Evolutionary conservation across 106 monocot genomes (phyloP), one percentile per base, ranked within the genome.

Genomic region (Apostasia shenzhenica): DNA sequence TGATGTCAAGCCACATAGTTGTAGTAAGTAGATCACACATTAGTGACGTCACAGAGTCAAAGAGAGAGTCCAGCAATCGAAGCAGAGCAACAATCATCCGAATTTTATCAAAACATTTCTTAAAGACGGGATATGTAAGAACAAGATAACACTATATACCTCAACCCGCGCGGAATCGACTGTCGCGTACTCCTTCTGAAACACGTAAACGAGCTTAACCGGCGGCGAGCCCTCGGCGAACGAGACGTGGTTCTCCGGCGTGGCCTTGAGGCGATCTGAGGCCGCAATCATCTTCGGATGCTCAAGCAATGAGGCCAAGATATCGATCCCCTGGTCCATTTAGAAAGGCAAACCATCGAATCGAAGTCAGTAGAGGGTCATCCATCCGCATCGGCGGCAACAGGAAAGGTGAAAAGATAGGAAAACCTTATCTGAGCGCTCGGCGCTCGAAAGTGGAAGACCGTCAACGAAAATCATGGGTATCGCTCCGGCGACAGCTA

Each of bases 111-210:
- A 26, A 26, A 26, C 26, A 26, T 26, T 26, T 26, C 26, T 26
- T 3, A 11, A 11, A 1, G 4, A 52, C 1, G 11, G 52, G 11
- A 52, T 52, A 52, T 8, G 6, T 8, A 52, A 10, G 6, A 43
- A 58, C 47, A 60, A 63, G 44, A 42, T 39, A 0, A 12, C 1
- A 39, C 50, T 44, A 0, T 2, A 55, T 55, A 92, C 95, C 82
- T 92, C 53, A 54, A 95, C 89, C 39, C 76, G 69, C 37, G 67
- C 53, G 67, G 95, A 86, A 72, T 86, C 75, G 1, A 92, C 95
- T 3, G 95, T 92, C 61, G 92, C 92, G 38, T 80, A 97, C 73
- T 97, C 92, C 59, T 61, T 71, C 82, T 92, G 95, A 71, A 97
- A 89, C 9, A 97, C 84, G 72, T 97, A 97, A 0, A 97, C 84